Base-by-base conservation (phyloP, 1,284 basidiomycete genomes). In the Heterobasidion parviporum region DNA sequence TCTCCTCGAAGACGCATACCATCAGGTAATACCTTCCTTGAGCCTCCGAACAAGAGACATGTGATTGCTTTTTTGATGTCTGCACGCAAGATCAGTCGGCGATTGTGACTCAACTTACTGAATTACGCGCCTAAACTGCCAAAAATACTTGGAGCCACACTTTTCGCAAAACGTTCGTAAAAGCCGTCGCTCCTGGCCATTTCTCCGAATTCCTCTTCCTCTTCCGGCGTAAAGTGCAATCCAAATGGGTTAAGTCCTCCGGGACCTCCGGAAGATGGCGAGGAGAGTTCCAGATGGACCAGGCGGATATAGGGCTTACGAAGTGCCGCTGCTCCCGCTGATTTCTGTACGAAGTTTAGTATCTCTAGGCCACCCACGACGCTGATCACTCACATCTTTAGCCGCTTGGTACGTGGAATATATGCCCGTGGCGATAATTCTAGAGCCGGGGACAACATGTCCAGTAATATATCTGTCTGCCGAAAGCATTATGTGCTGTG, bases 41-140 rank as follows among this genome's bases (percentile, higher is more conserved):
- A 96, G 12, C 97, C 97, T 32, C 97, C 97, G 65, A 99, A 94
- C 8, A 99, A 76, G 12, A 99, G 76, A 70, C 95, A 98, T 0
- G 92, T 85, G 50, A 99, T 93, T 1, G 97, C 91, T 65, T 98
- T 99, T 72, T 99, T 99, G 67, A 99, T 99, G 69, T 99, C 97
- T 91, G 57, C 6, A 38, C 35, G 33, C 53, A 41, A n/a, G 26
- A 47, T 16, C 8, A 52, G 9, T 50, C 48, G 52, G 57, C 62
- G 56, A 16, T 33, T 15, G 16, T 49, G 10, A 35, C 32, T 18
- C 35, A 44, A 34, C 18, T 16, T 18, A 52, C 4, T 36, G 49
- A 54, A 35, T 52, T 38, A 71, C 82, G 55, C 57, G 94, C 94
- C 94, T 43, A 91, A 72, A 68, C 91, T 95, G 41, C 97, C 97